Evolutionary conservation across 2,329 filamentous ascomycete genomes (phyloP), one percentile per base, ranked within the genome.

Genomic region (Colletotrichum sp.): DNA sequence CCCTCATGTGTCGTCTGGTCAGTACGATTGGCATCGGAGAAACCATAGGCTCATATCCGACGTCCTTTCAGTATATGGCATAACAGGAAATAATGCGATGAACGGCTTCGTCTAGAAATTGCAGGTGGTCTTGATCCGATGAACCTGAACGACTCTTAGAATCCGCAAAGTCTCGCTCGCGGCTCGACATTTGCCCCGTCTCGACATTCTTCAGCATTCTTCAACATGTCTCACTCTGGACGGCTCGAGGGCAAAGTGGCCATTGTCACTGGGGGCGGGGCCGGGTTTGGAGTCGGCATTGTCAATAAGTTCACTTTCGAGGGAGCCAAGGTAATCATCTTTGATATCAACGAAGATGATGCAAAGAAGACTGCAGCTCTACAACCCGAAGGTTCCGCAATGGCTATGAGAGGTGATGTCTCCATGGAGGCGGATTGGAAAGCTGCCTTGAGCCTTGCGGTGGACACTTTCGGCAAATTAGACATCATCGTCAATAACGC

Each of bases 131-230:
- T 0, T 22, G n/a, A 52, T 52, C n/a, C 11, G 44, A 2, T 52
- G 44, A 52, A 1, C 44, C 0, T 52, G n/a, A 3, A 25, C 6
- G 1, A 52, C 1, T 52, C 0, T 52, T 13, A 52, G 44, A 13
- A 52, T 52, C n/a, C 6, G 2, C n/a, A 22, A 0, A 52, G n/a
- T 13, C 25, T 25, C 25, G 25, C 25, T 25, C 25, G 25, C 25
- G 25, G 25, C 25, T 22, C 11, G 9, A 22, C 12, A 3, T 12
- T 13, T 22, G 6, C n/a, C 44, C 6, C n/a, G 6, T 13, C 44
- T 13, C 44, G 1, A 48, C 0, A 5, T 4, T 48, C n/a, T 48
- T 22, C 44, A 48, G 6, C 11, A 22, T 48, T 44, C 15, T 48
- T 52, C 44, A 52, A 52, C 44, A 52, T 52, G 44, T 52, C 44